Evolutionary conservation across 1,284 basidiomycete species (phyloP), one percentile per base, ranked within the genome.

Genomic region (Phlebopus sp.): DNA sequence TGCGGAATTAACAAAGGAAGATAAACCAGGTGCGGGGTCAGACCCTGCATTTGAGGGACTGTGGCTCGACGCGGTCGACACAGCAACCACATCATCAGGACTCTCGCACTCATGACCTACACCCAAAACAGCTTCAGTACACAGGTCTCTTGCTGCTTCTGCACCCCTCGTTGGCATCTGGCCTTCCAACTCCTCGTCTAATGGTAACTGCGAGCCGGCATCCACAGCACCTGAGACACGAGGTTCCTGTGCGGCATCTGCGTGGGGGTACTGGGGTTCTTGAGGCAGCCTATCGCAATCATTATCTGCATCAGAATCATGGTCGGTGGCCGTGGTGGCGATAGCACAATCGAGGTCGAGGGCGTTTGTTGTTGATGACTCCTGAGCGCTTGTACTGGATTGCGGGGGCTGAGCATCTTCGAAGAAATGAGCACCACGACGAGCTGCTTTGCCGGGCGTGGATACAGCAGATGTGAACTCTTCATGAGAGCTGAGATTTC

Each of bases 391-490:
- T 27, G 29, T 29, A 25, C 25, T 41, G 41, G 17, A 19, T 43
- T 19, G 23, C 40, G 40, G 19, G 15, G 41, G 39, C 27, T 29
- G 25, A 44, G 40, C 27, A 44, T 43, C 21, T 25, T 37, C 44
- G 13, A 29, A 37, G 44, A 41, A 27, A 19, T 44, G 43, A 41
- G 43, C 40, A 44, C 10, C 14, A 41, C 47, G 52, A 14, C 39
- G 48, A 23, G 50, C 23, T 11, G 50, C 37, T 17, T 50, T 34
- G 29, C 58, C 56, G 17, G 63, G 49, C 23, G 58, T 56, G 30
- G 59, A 65, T 21, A 62, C 50, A 2, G 56, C 60, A 35, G 60
- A 67, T 37, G 63, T 40, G 14, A 46, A 27, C 11, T 47, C 47
- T 38, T 66, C 60, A 23, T 52, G 55, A 11, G 52, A 63, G 19